A percentile compares a stretch with the other conserved stretches of the same genome.
These are phyloP conservation scores for Pseudogymnoascus destructans DNA, from an alignment of 2,329 filamentous ascomycete genomes.

Conservation along the genomic window DNA sequence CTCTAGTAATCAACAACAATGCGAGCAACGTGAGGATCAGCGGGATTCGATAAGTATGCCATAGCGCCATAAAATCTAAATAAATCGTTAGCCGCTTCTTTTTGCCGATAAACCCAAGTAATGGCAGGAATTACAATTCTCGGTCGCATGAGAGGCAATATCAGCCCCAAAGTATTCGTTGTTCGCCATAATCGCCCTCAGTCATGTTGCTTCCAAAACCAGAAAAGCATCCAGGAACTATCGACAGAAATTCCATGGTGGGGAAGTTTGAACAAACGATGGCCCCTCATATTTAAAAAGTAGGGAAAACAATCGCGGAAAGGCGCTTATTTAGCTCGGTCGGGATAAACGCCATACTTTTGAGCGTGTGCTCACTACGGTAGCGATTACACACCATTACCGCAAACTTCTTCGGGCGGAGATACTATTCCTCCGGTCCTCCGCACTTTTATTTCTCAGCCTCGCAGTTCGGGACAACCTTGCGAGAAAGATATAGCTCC, in stretches of 20 bases:
- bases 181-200: not conserved
- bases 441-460: constrained; percentile 6
- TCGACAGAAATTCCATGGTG: constrained; percentile 8
- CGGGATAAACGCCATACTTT: constrained; percentile 2
- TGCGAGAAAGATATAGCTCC: constrained; percentile 2
- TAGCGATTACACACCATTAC: not conserved
- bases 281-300: constrained; percentile 7
- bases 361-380: not conserved
- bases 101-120: not conserved
- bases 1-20: constrained; percentile 27
- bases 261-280: constrained; percentile 7
- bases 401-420: not conserved
- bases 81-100: constrained; percentile 1
- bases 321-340: not conserved
- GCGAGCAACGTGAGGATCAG: constrained; percentile 30
- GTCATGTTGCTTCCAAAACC: constrained; percentile 3
- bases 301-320: not conserved
- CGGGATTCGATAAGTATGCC: constrained; percentile 35
- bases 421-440: not conserved
- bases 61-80: constrained; percentile 25
- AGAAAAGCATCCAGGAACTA: constrained; percentile 3
- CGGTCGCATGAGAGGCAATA: not conserved
- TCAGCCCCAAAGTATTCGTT: not conserved
- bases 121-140: not conserved
- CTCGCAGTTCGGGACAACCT: not conserved